Percentiles rank a stretch among this genome's conserved stretches.
Conservation (phyloP, 768 basidiomycete genomes). For the Agrocybe pediades region DNA sequence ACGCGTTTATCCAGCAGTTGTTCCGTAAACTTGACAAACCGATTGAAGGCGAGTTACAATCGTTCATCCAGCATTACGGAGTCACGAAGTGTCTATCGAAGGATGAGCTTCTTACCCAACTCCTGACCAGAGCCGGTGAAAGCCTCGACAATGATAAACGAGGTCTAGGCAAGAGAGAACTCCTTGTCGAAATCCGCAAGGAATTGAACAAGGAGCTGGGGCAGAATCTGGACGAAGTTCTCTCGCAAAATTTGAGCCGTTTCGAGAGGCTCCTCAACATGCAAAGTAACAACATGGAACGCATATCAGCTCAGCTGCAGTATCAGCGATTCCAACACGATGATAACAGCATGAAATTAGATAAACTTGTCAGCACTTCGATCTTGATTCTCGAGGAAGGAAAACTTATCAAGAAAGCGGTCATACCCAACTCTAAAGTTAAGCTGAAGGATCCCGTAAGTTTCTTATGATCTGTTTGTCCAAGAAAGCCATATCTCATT, state of each 20-base stretch:
- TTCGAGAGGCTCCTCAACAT: constrained; percentile 12
- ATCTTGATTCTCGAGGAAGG: constrained; percentile 12
- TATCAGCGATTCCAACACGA: constrained; percentile 8
- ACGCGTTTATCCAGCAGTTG: constrained; percentile 19
- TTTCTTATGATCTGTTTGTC: not conserved
- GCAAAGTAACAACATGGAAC: constrained; percentile 12
- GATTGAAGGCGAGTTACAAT: constrained; percentile 32
- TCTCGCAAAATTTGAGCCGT: constrained; percentile 4
- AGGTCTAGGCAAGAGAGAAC: not conserved
- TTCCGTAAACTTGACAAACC: constrained; percentile 34
- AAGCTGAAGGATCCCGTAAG: constrained; percentile 11
- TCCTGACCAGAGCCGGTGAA: constrained; percentile 25
- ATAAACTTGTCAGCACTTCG: constrained; percentile 7
- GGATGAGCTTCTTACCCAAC: constrained; percentile 27
- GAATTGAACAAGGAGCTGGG: constrained; percentile 5
- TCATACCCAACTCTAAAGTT: not conserved
- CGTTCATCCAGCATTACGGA: constrained; percentile 35
- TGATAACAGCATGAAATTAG: constrained; percentile 1
- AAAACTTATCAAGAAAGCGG: constrained; percentile 5
- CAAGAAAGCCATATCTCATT: not conserved
- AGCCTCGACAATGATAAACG: constrained; percentile 1
- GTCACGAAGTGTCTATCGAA: constrained; percentile 30
- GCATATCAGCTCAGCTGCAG: constrained; percentile 5
- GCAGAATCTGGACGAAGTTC: constrained; percentile 8
- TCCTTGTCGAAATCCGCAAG: constrained; percentile 5